Evolutionary conservation across 768 basidiomycete species (phyloP).

Genomic region (Psilocybe sp.): DNA sequence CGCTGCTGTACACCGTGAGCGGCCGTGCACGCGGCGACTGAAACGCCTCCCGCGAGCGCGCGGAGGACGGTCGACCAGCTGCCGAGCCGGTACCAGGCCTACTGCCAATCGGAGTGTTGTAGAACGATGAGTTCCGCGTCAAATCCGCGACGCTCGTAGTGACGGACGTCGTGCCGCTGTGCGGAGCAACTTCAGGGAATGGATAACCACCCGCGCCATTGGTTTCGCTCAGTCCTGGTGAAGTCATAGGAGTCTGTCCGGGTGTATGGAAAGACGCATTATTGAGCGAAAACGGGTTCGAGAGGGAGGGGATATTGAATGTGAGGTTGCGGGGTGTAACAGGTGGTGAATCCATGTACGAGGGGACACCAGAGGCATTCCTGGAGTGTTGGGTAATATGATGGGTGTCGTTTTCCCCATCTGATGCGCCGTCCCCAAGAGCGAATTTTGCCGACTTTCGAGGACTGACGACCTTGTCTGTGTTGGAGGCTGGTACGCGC

Average conservation of each 20-base stretch:
- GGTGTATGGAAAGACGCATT: constrained; percentile 41
- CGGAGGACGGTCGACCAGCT: constrained; percentile 32
- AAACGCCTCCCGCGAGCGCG: constrained; percentile 52
- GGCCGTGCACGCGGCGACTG: constrained; percentile 58
- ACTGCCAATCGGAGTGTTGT: constrained; percentile 23
- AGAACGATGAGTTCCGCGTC: constrained; percentile 35
- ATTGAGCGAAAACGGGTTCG: constrained; percentile 53
- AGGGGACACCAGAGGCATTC: constrained; percentile 28
- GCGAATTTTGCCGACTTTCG: constrained; percentile 28
- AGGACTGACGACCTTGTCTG: constrained; percentile 27
- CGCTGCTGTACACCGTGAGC: constrained; percentile 49
- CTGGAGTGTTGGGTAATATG: constrained; percentile 30
- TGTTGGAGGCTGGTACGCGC: constrained; percentile 13
- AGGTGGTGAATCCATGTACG: constrained; percentile 35
- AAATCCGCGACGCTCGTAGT: constrained; percentile 43
- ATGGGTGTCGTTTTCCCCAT: constrained; percentile 25
- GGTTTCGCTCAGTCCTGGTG: constrained; percentile 19
- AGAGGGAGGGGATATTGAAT: constrained; percentile 34
- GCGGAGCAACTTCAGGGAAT: constrained; percentile 32
- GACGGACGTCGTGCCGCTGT: constrained; percentile 34
- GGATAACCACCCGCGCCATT: constrained; percentile 24
- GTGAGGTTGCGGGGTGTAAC: constrained; percentile 38
- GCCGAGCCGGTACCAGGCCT: constrained; percentile 28
- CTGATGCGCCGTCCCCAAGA: constrained; percentile 22
- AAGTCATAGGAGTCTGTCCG: constrained; percentile 24